Percentiles rank a stretch among this genome's conserved stretches.
These are phyloP conservation scores for Macrocystidia cucumis DNA, from an alignment of 1,284 basidiomycete genomes.

Conservation along the genomic window DNA sequence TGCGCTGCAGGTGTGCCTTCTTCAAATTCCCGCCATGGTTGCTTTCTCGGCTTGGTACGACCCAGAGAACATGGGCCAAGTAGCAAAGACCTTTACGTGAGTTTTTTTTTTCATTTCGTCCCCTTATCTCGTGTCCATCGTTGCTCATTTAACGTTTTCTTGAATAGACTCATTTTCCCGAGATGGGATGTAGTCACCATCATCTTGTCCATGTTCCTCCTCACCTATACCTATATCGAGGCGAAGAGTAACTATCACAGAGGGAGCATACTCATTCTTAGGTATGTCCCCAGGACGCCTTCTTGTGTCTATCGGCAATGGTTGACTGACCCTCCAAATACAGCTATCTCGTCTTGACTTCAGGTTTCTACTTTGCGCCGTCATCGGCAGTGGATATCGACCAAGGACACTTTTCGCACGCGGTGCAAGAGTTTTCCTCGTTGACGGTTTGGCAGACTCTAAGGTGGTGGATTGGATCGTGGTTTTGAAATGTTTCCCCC, in stretches of 20 bases:
- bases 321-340: constrained; percentile 4
- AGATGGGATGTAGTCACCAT: constrained; percentile 98
- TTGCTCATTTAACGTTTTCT: constrained; percentile 8
- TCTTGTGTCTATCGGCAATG: not conserved
- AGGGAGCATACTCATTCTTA: constrained; percentile 87
- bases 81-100: constrained; percentile 86
- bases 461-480: constrained; percentile 25
- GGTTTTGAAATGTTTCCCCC: constrained; percentile 18
- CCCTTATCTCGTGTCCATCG: not conserved
- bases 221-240: constrained; percentile 99
- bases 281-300: constrained; percentile 36
- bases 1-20: constrained; percentile 93
- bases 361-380: constrained; percentile 78
- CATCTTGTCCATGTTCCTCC: constrained; percentile 90
- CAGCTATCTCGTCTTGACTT: constrained; percentile 73
- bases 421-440: constrained; percentile 24
- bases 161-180: constrained; percentile 93
- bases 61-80: constrained; percentile 74
- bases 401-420: constrained; percentile 17
- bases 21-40: constrained; percentile 99
- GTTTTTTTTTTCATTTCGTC: constrained; percentile 16
- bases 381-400: constrained; percentile 27
- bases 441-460: constrained; percentile 26
- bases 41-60: constrained; percentile 95
- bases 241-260: constrained; percentile 96